Evolutionary conservation across 2,329 filamentous ascomycete genomes (phyloP).

Genomic region (Neofusicoccum cordaticola): DNA sequence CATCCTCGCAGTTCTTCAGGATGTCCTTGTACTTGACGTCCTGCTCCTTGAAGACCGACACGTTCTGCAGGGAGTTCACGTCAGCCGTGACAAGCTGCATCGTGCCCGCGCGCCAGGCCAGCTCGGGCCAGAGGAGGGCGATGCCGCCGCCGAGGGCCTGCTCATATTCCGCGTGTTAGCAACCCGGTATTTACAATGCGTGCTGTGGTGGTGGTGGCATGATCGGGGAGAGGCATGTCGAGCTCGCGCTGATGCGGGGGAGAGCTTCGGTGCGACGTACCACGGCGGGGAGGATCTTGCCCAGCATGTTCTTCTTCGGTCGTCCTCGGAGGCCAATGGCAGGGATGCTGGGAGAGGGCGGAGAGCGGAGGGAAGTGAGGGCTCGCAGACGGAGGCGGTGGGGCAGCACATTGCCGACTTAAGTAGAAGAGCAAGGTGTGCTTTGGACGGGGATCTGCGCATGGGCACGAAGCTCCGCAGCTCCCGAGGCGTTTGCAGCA

Average conservation of each 20-base stretch:
- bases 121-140: constrained; percentile 12
- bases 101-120: neutral
- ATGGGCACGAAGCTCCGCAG: neutral
- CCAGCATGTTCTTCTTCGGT: neutral
- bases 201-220: neutral
- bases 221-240: neutral
- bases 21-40: constrained; percentile 35
- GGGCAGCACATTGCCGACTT: neutral
- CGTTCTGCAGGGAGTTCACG: constrained; percentile 20
- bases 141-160: constrained; percentile 7
- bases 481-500: neutral
- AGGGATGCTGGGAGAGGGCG: neutral
- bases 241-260: too few species aligned
- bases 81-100: neutral
- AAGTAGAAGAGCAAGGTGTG: constrained; percentile 2
- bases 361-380: neutral
- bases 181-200: neutral
- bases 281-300: constrained; percentile 13
- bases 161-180: neutral
- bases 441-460: neutral
- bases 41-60: constrained; percentile 27
- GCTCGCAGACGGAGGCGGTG: neutral
- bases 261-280: constrained; percentile 1
- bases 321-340: neutral
- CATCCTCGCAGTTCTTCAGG: constrained; percentile 46